Evolutionary conservation across 2,329 filamentous ascomycete genomes (phyloP).

Genomic region (Elsinoe necatrix): DNA sequence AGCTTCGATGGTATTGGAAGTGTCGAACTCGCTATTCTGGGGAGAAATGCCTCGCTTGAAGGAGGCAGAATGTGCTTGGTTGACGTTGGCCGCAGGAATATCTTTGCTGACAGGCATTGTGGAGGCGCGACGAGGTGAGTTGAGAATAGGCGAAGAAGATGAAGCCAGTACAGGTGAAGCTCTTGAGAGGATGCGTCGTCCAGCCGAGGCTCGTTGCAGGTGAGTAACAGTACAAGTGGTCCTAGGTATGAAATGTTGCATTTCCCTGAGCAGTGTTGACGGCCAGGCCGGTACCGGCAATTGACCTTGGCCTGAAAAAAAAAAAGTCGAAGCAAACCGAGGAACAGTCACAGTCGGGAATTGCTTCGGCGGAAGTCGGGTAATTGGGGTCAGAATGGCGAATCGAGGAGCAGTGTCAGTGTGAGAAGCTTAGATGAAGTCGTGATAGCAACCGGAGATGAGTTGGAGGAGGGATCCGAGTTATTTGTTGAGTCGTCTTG

Average conservation of each 20-base stretch:
- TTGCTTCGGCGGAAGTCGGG: conserved; percentile 4
- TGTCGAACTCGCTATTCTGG: conserved; percentile 42
- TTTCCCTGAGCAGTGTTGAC: neutral
- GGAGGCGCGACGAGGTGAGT: neutral
- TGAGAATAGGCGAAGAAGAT: neutral
- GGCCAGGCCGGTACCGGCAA: neutral
- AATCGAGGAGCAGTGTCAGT: neutral
- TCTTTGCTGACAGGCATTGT: conserved; percentile 9
- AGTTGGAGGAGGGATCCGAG: neutral
- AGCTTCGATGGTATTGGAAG: conserved; percentile 41
- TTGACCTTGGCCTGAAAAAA: neutral
- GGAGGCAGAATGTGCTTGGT: neutral
- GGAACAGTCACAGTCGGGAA: neutral
- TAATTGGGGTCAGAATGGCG: neutral
- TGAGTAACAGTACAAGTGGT: neutral
- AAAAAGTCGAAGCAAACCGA: conserved; percentile 10
- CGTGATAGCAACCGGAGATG: neutral
- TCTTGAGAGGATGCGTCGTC: neutral
- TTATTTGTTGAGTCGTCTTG: conserved; percentile 1
- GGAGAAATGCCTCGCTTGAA: neutral
- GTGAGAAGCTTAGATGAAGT: neutral
- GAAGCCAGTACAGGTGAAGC: neutral
- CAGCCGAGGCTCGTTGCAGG: neutral
- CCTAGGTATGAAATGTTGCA: conserved; percentile 4
- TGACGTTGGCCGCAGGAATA: conserved; percentile 4